Conservation (phyloP, 768 basidiomycete species). For the Lentinula lateritia region DNA sequence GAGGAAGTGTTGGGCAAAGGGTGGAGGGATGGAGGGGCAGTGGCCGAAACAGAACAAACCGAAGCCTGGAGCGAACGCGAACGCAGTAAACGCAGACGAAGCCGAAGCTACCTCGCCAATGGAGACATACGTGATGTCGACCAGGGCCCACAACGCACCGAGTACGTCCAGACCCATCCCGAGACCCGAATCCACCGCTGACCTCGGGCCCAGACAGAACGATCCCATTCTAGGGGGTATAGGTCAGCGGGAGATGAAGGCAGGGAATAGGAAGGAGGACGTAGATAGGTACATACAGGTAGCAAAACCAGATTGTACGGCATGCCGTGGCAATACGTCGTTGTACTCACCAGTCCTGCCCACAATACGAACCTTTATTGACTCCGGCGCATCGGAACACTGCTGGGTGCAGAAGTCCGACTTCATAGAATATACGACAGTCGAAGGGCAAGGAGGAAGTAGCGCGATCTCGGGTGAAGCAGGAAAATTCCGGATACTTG, state of each 20-base stretch:
- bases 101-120: neutral
- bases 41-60: neutral
- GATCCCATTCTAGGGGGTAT: neutral
- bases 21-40: neutral
- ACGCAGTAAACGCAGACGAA: no score
- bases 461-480: neutral
- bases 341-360: no score
- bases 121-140: neutral
- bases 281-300: neutral
- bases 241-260: neutral
- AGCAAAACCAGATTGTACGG: neutral
- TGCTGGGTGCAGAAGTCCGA: neutral
- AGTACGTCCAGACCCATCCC: neutral
- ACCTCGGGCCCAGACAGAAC: neutral
- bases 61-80: no score
- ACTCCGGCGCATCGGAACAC: neutral
- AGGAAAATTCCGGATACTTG: neutral
- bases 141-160: neutral
- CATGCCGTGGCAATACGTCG: neutral
- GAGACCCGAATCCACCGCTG: neutral
- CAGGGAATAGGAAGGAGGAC: no score
- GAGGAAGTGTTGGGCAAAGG: neutral
- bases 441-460: neutral
- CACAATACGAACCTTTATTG: neutral
- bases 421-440: neutral